A percentile compares a stretch with the other conserved stretches of the same genome.
phyloP scores from a whole-genome alignment of 208 protist species.

The Leptomonas pyrrhocoris region DNA sequence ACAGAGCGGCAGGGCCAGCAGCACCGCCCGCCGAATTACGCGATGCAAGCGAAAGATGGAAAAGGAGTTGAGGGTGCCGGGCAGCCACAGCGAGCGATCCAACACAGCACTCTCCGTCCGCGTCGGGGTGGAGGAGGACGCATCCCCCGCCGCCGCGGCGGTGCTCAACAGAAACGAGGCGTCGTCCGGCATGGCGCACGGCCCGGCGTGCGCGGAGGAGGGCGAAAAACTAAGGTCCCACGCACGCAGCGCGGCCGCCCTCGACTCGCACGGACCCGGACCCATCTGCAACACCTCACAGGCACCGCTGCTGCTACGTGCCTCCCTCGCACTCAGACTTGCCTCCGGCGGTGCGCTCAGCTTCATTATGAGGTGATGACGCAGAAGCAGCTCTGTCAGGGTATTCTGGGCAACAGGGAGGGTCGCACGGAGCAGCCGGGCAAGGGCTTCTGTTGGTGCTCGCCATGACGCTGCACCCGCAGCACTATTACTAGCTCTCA shows the following conservation, averaged over 20 bases:
- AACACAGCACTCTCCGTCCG: not conserved
- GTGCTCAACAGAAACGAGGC: constrained; percentile 22
- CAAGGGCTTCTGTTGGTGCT: not conserved
- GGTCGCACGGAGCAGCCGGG: constrained; percentile 13
- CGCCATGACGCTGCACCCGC: constrained; percentile 10
- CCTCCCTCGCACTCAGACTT: not conserved
- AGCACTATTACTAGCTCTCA: not conserved
- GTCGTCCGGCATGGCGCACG: constrained; percentile 24
- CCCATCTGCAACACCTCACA: constrained; percentile 39
- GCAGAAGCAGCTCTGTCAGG: constrained; percentile 24
- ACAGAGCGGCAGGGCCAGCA: constrained; percentile 49
- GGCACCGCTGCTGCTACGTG: not conserved
- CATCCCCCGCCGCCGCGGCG: constrained; percentile 1
- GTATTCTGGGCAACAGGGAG: constrained; percentile 16
- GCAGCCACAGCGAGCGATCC: constrained; percentile 24
- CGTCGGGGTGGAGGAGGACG: not conserved
- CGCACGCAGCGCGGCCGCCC: constrained; percentile 24
- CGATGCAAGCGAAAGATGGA: constrained; percentile 54
- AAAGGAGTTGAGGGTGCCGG: constrained; percentile 32
- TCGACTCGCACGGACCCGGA: constrained; percentile 37
- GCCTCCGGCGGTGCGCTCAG: not conserved
- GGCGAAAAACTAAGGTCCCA: constrained; percentile 47
- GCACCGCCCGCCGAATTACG: constrained; percentile 42
- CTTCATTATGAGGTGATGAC: constrained; percentile 20
- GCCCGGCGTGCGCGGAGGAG: not conserved